Base-by-base conservation (phyloP, 2,329 filamentous ascomycete species). In the Fusarium succisae region DNA sequence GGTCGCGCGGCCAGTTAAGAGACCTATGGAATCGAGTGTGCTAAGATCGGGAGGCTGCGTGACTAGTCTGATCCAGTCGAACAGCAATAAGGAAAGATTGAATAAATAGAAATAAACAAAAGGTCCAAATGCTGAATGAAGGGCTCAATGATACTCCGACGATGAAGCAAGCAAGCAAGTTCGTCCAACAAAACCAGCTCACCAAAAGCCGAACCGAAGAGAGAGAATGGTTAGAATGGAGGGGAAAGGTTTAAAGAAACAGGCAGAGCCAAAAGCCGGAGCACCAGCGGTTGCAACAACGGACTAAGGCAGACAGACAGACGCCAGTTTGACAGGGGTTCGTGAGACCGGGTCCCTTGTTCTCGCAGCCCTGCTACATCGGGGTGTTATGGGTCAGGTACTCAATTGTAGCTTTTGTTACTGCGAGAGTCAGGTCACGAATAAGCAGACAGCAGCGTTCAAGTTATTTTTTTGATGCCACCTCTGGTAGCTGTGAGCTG, bases 221-320 rank as follows among this genome's bases (percentile, higher is more conserved):
- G 54, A 74, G 58, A 72, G 72, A 61, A 63, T 63, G 71, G 54
- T 32, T 50, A 72, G 69, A 73, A 75, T 77, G 79, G 80, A 78
- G 80, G 79, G 76, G 76, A 76, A 74, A 75, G 78, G 77, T 78
- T 80, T 79, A 80, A 79, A 80, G 81, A 77, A 76, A 56, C 56
- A 74, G 75, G 54, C 62, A 69, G 57, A 76, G 68, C 63, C 72
- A 63, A 65, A 69, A 75, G 72, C 66, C 70, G 73, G 74, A 77
- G 69, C 69, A 78, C 58, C 67, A 71, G 77, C 72, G 75, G 70
- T 69, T 77, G 75, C 72, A 76, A 74, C 74, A 67, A 76, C 57
- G 63, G 73, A 70, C 71, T 76, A 59, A 76, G 76, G 73, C 73
- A 78, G 73, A 67, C 73, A 64, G 75, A 76, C 73, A 66, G 75